A percentile compares a stretch with the other conserved stretches of the same genome.
Conservation (phyloP, 495 filamentous ascomycete species). For the Hyaloscypha variabilis region DNA sequence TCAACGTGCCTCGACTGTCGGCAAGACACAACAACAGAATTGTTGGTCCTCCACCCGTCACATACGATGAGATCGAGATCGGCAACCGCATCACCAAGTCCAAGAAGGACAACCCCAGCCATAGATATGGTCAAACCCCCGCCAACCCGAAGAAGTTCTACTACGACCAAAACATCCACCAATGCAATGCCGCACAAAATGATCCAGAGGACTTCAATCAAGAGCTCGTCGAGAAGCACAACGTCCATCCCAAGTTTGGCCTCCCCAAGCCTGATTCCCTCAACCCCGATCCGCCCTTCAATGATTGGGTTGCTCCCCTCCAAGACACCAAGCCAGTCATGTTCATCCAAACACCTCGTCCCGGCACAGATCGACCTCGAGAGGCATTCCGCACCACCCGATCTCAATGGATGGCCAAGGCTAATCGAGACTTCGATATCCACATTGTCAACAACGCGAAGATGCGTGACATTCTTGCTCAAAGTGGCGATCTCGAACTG, state of each 20-base stretch:
- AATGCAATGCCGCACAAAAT: constrained; percentile 25
- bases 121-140: constrained; percentile 16
- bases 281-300: constrained; percentile 22
- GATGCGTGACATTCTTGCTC: not conserved
- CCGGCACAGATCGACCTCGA: not conserved
- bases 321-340: not conserved
- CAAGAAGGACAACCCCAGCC: constrained; percentile 13
- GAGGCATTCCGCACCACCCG: constrained; percentile 1
- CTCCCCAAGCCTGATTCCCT: constrained; percentile 11
- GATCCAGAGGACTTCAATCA: constrained; percentile 28
- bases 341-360: not conserved
- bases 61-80: constrained; percentile 25
- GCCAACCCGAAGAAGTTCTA: constrained; percentile 27
- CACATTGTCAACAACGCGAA: not conserved
- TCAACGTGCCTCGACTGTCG: constrained; percentile 15
- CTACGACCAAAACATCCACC: constrained; percentile 19
- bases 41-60: constrained; percentile 14
- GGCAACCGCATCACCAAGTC: constrained; percentile 21
- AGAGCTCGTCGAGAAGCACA: constrained; percentile 16
- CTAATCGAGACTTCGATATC: not conserved
- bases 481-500: not conserved
- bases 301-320: not conserved
- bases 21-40: constrained; percentile 21
- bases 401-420: constrained; percentile 5
- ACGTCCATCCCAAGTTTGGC: constrained; percentile 29